These are phyloP conservation scores for Chamaecrista fasciculata DNA, from an alignment of 306 rosid genomes.

Conservation along the genomic window DNA sequence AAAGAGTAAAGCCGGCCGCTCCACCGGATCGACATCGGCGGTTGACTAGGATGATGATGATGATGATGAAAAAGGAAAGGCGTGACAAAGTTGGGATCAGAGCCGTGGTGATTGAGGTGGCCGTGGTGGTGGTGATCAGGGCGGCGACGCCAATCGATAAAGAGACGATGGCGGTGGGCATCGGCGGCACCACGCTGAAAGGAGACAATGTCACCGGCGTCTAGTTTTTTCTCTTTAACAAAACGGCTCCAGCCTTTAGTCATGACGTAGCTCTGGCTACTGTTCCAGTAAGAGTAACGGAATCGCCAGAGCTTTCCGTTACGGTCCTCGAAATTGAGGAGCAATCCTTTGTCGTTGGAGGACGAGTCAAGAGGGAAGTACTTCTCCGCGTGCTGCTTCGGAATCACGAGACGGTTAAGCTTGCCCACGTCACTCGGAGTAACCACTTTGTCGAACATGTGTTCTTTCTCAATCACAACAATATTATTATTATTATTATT, in stretches of 20 bases:
- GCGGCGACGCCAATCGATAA: conserved; percentile 73
- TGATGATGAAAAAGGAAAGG: conserved; percentile 44
- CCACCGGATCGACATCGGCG: conserved; percentile 39
- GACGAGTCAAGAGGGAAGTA: conserved; percentile 74
- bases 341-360: conserved; percentile 71
- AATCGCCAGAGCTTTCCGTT: conserved; percentile 78
- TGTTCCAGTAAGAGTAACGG: conserved; percentile 89
- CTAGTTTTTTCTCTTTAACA: conserved; percentile 82
- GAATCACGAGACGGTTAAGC: conserved; percentile 82
- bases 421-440: conserved; percentile 94
- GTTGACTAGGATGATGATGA: conserved; percentile 44
- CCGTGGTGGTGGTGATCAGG: conserved; percentile 20
- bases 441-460: conserved; percentile 84
- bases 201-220: conserved; percentile 81
- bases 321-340: conserved; percentile 69
- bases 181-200: conserved; percentile 76
- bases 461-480: conserved; percentile 70
- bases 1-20: conserved; percentile 49
- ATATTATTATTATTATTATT: no score
- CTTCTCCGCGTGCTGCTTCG: conserved; percentile 82
- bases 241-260: conserved; percentile 95
- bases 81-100: conserved; percentile 26
- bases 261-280: conserved; percentile 95
- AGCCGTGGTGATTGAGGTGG: no score
- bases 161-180: conserved; percentile 47